Evolutionary conservation across 1,139 yeast species (phyloP), one percentile per base, ranked within the genome.

Genomic region (Candida freyschussii): DNA sequence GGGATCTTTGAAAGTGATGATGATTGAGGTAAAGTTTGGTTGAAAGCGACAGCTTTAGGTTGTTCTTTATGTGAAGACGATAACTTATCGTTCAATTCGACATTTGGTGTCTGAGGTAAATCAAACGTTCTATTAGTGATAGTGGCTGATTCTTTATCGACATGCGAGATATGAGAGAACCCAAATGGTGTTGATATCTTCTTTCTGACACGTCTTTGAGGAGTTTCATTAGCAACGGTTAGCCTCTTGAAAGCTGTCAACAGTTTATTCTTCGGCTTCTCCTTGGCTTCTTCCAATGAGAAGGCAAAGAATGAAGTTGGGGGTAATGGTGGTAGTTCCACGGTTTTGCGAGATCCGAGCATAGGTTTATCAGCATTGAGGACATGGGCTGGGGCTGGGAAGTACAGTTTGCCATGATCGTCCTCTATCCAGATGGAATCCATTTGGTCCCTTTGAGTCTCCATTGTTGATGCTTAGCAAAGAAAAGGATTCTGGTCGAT

Each of bases 371-470:
- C 46, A 27, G 62, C 56, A 41, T 62, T 60, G 20, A 59, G 36
- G 29, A 53, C 36, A 20, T 48, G 46, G n/a, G 53, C 51, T 11
- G 56, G 49, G 9, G 50, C 41, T 7, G 48, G 50, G 18, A 52
- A 43, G 29, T 47, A 55, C 42, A 31, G 50, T 45, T 43, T 59
- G 44, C 39, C 36, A 44, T 51, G 29, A 26, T 57, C 63, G 19
- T 61, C 64, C 32, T 59, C 65, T 18, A 61, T 36, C 65, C 65
- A 61, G 30, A 60, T 60, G 19, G 65, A 61, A 34, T 55, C 56
- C 58, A 60, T 59, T 33, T 48, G 55, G 13, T 36, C 29, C 33
- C 33, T 39, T 13, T 12, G 24, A n/a, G 12, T 21, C 12, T n/a
- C 7, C 7, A 7, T 21, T 8, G 11, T 7, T n/a, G 11, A 7